phyloP scores from a whole-genome alignment of 805 yeast genomes.

The Candida odintsovae region DNA sequence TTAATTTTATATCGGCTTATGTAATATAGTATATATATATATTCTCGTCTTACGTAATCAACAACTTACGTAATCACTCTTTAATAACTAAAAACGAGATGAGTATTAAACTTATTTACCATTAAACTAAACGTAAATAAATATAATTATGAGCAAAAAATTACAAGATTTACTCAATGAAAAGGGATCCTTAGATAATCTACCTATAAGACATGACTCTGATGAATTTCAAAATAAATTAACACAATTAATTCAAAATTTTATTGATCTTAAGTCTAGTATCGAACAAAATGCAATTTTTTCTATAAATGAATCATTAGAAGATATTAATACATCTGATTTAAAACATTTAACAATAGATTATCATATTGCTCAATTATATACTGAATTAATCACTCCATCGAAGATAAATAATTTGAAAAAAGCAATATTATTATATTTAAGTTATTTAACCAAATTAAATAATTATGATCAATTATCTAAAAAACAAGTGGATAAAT shows the following conservation, averaged over 20 bases:
- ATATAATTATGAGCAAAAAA: neutral
- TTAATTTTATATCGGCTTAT: too few relatives aligned
- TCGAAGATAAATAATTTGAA: constrained; percentile 30
- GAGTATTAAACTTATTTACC: too few relatives aligned
- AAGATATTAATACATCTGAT: constrained; percentile 61
- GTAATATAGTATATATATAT: too few relatives aligned
- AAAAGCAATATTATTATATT: constrained; percentile 36
- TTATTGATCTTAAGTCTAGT: constrained; percentile 37
- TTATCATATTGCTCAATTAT: constrained; percentile 46
- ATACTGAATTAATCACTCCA: constrained; percentile 24
- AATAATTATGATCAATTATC: constrained; percentile 40
- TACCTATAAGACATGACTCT: constrained; percentile 36
- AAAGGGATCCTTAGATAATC: constrained; percentile 3
- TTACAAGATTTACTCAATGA: neutral
- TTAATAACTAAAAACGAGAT: too few relatives aligned
- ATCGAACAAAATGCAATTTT: constrained; percentile 52
- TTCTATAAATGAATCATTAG: constrained; percentile 64
- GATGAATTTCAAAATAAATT: constrained; percentile 35
- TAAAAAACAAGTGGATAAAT: constrained; percentile 29
- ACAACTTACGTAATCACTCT: too few relatives aligned
- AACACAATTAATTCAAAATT: constrained; percentile 31
- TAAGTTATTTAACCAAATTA: constrained; percentile 41
- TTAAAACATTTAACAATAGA: constrained; percentile 55
- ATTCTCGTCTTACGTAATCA: too few relatives aligned
- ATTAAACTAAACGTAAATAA: too few relatives aligned